phyloP scores from a whole-genome alignment of 768 basidiomycete genomes.

The Xerocomellus intermedius region DNA sequence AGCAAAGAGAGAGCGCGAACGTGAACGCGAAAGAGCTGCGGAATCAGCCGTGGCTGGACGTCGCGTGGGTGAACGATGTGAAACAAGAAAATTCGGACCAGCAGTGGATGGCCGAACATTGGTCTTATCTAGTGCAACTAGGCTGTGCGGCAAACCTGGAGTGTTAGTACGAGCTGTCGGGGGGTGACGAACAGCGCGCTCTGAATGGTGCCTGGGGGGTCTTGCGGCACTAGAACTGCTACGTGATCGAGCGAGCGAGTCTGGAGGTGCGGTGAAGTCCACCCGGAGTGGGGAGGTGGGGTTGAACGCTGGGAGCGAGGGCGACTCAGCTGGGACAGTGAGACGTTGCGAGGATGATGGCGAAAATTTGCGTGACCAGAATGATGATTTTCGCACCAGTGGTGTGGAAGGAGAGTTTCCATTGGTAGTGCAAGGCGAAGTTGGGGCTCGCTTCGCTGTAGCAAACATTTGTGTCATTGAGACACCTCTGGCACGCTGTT shows the following conservation, averaged over 20 bases:
- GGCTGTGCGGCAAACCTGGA: conserved; percentile 14
- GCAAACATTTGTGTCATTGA: conserved; percentile 52
- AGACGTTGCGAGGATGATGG: conserved; percentile 36
- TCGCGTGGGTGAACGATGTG: conserved; percentile 18
- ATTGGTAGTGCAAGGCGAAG: conserved; percentile 27
- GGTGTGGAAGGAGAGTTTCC: conserved; percentile 34
- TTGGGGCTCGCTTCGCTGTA: conserved; percentile 45
- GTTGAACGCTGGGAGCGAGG: conserved; percentile 39
- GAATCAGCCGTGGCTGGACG: conserved; percentile 48
- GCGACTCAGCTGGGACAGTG: conserved; percentile 31
- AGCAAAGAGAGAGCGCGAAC: conserved; percentile 31
- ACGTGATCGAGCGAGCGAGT: conserved; percentile 18
- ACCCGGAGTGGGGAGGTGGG: conserved; percentile 44
- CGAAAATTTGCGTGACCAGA: conserved; percentile 57
- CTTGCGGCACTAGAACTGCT: conserved; percentile 24
- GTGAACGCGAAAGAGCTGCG: conserved; percentile 31
- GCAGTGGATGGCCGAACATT: conserved; percentile 19
- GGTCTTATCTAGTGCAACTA: conserved; percentile 2
- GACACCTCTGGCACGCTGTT: conserved; percentile 48
- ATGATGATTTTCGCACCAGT: conserved; percentile 59
- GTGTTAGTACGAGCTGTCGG: conserved; percentile 5
- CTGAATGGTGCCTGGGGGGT: conserved; percentile 48
- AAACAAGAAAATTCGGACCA: conserved; percentile 11
- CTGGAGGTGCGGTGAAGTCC: conserved; percentile 26
- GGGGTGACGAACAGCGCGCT: conserved; percentile 19